Percentiles rank a stretch among this genome's conserved stretches.
phyloP scores from a whole-genome alignment of 78 protist species.

The Dictyostelium intermedium region DNA sequence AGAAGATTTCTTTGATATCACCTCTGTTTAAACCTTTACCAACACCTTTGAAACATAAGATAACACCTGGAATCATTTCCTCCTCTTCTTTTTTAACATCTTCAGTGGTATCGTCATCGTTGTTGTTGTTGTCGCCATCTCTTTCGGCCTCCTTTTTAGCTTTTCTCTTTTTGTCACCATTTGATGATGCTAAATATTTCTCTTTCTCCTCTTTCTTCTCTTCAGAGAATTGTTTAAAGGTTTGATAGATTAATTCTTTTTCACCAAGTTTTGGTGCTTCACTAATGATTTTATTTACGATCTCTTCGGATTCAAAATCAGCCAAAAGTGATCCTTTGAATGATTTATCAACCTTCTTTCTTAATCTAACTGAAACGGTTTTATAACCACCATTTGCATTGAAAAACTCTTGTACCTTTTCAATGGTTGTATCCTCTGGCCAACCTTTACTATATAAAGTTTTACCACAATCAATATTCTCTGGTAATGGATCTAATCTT shows the following conservation, averaged over 20 bases:
- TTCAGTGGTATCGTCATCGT: too few relatives aligned
- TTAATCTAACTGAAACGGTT: conserved; percentile 38
- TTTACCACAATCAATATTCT: conserved; percentile 21
- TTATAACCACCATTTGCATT: not conserved
- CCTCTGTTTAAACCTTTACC: conserved; percentile 1
- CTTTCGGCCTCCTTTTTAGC: not conserved
- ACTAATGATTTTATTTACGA: conserved; percentile 28
- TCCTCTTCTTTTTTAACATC: not conserved
- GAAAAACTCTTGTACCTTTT: conserved; percentile 40
- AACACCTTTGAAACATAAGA: conserved; percentile 4
- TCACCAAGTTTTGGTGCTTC: conserved; percentile 56
- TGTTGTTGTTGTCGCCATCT: not conserved
- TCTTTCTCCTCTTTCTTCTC: conserved; percentile 18
- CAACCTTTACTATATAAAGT: conserved; percentile 68
- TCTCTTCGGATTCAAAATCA: conserved; percentile 56
- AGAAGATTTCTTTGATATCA: not conserved
- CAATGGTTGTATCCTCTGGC: conserved; percentile 75
- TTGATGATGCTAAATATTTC: not conserved
- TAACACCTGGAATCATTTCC: conserved; percentile 17
- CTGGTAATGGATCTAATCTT: conserved; percentile 68
- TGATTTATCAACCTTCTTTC: conserved; percentile 32
- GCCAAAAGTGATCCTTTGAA: conserved; percentile 63
- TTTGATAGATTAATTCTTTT: conserved; percentile 4
- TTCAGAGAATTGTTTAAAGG: conserved; percentile 12
- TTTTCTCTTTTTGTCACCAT: conserved; percentile 18